phyloP scores from a whole-genome alignment of 1,284 basidiomycete species.

The Ganoderma sinense region DNA sequence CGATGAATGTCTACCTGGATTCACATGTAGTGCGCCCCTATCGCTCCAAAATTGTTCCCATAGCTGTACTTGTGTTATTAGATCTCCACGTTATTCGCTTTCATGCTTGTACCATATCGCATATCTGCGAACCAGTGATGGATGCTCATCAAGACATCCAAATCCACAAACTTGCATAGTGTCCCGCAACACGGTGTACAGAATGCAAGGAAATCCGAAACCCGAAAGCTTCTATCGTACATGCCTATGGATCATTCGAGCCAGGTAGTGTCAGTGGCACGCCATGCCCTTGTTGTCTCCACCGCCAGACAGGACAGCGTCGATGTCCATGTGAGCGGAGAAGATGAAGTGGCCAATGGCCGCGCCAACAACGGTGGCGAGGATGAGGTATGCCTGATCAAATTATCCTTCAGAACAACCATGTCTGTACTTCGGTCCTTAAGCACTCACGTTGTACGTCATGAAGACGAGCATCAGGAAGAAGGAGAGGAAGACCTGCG shows the following conservation, averaged over 20 bases:
- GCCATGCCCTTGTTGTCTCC: constrained; percentile 62
- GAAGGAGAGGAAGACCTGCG: constrained; percentile 76
- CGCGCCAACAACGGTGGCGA: constrained; percentile 77
- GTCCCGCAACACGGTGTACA: background rate
- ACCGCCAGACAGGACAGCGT: constrained; percentile 56
- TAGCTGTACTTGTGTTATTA: constrained; percentile 39
- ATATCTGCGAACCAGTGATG: background rate
- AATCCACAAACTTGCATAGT: background rate
- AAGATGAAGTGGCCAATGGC: constrained; percentile 78
- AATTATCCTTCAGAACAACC: background rate
- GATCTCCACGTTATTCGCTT: constrained; percentile 15
- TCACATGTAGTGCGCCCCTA: constrained; percentile 20
- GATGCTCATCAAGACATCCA: background rate
- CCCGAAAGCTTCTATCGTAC: constrained; percentile 24
- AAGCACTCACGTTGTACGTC: constrained; percentile 77
- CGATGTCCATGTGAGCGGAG: constrained; percentile 62
- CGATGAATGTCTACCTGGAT: constrained; percentile 53
- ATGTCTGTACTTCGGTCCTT: background rate
- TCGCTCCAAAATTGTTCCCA: constrained; percentile 33
- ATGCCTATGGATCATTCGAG: background rate
- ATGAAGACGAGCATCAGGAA: constrained; percentile 91
- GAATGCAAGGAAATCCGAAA: constrained; percentile 3
- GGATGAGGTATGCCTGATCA: constrained; percentile 77
- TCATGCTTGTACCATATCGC: background rate
- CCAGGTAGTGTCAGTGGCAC: constrained; percentile 49